phyloP scores from a whole-genome alignment of 495 filamentous ascomycete genomes.

The Cudoniella acicularis region DNA sequence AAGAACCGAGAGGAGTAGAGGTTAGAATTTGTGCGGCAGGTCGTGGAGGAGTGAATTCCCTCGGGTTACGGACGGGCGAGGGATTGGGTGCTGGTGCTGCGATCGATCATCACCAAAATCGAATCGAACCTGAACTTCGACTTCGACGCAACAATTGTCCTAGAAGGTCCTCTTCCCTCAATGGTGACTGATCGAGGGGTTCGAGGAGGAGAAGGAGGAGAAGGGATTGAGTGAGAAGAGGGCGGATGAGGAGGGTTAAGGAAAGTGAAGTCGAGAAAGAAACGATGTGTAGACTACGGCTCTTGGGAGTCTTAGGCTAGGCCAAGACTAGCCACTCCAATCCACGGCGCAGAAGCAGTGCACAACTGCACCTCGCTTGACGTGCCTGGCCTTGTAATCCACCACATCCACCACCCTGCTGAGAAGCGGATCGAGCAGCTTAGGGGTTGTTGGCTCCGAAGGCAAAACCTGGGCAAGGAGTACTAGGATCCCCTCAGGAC shows the following conservation, averaged over 20 bases:
- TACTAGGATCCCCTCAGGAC: not conserved
- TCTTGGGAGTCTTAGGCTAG: not conserved
- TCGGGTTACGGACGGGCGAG: constrained; percentile 24
- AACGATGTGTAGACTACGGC: not conserved
- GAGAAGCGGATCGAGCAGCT: too few species aligned
- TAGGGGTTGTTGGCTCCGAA: too few species aligned
- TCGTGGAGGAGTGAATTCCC: constrained; percentile 14
- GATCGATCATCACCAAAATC: constrained; percentile 17
- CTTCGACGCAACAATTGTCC: constrained; percentile 24
- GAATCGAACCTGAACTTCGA: not conserved
- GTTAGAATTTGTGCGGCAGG: not conserved
- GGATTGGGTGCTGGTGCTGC: constrained; percentile 13
- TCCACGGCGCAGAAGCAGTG: too few species aligned
- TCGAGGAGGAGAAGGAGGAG: constrained; percentile 9
- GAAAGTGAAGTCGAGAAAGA: not conserved
- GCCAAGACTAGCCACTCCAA: too few species aligned
- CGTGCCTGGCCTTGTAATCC: too few species aligned
- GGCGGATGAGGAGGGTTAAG: constrained; percentile 8
- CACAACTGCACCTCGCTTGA: too few species aligned
- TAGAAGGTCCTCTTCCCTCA: constrained; percentile 19
- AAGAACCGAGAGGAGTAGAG: not conserved
- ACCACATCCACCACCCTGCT: too few species aligned
- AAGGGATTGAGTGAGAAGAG: too few species aligned
- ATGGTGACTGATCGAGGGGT: constrained; percentile 17
- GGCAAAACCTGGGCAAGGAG: not conserved